These are phyloP conservation scores for Pharus latifolius DNA, from an alignment of 176 grass and related monocot genomes.

Conservation along the genomic window DNA sequence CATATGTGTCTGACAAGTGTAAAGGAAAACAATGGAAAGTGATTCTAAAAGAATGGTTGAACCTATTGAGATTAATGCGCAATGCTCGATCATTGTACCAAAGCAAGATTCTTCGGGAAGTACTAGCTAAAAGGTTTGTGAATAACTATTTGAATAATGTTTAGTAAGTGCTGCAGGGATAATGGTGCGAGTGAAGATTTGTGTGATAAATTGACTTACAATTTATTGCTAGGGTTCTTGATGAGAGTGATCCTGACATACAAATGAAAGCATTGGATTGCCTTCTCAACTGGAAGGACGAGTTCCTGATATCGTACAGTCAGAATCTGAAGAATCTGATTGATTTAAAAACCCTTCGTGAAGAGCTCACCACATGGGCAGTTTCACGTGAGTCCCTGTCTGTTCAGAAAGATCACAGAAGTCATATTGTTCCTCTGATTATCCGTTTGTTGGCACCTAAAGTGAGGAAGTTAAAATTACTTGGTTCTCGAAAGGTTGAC, in stretches of 20 bases:
- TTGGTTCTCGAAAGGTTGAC: conserved; percentile 88
- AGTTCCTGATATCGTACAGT: conserved; percentile 49
- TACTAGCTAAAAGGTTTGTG: conserved; percentile 66
- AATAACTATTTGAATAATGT: background rate
- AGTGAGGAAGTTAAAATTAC: conserved; percentile 71
- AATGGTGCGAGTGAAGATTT: background rate
- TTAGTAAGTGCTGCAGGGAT: background rate
- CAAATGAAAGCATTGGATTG: conserved; percentile 85
- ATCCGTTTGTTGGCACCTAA: conserved; percentile 76
- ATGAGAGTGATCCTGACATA: conserved; percentile 71
- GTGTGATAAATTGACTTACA: background rate
- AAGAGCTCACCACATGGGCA: conserved; percentile 89
- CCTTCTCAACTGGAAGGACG: conserved; percentile 83
- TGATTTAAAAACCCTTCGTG: conserved; percentile 55
- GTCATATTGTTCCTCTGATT: conserved; percentile 58
- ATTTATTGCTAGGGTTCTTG: conserved; percentile 61
- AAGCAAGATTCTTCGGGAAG: conserved; percentile 62
- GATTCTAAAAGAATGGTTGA: conserved; percentile 94
- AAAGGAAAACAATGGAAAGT: conserved; percentile 75
- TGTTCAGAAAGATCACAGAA: conserved; percentile 73
- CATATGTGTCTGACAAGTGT: conserved; percentile 53
- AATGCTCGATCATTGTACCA: conserved; percentile 82
- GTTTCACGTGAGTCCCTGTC: conserved; percentile 60
- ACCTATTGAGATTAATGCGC: conserved; percentile 56
- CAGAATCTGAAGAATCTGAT: conserved; percentile 70